Percentiles rank a stretch among this genome's conserved stretches.
Conservation (phyloP, 1,139 yeast genomes). For the Scheffersomyces quercinus region DNA sequence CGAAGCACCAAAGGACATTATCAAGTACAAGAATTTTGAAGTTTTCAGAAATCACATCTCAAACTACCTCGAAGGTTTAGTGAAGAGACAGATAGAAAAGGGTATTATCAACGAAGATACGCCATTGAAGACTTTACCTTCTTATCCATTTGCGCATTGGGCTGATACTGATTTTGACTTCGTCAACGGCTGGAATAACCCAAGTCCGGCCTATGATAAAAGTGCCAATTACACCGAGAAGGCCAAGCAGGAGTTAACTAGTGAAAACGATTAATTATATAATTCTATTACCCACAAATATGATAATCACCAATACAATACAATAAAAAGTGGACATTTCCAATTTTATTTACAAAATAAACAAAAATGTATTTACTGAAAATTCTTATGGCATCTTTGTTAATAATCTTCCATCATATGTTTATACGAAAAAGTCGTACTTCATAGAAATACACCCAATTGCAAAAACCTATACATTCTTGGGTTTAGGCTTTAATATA, state of each 20-base stretch:
- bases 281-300: neutral
- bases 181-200: slow-evolving; percentile 48
- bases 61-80: slow-evolving; percentile 56
- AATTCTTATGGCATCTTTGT: too few species aligned
- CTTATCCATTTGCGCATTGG: slow-evolving; percentile 64
- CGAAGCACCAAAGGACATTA: slow-evolving; percentile 67
- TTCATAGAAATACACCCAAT: too few species aligned
- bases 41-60: slow-evolving; percentile 58
- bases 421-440: too few species aligned
- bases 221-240: slow-evolving; percentile 20
- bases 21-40: slow-evolving; percentile 63
- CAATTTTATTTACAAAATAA: too few species aligned
- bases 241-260: slow-evolving; percentile 20
- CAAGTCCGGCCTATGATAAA: slow-evolving; percentile 28
- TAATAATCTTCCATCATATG: too few species aligned
- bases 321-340: too few species aligned
- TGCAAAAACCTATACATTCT: too few species aligned
- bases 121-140: slow-evolving; percentile 58
- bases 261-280: slow-evolving; percentile 16
- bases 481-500: too few species aligned
- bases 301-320: too few species aligned
- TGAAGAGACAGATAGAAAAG: slow-evolving; percentile 55
- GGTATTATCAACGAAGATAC: slow-evolving; percentile 59
- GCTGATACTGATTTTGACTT: slow-evolving; percentile 41
- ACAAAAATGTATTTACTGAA: too few species aligned